These are phyloP conservation scores for Phymatotrichopsis omnivora DNA, from an alignment of 2,329 filamentous ascomycete species.

Conservation along the genomic window DNA sequence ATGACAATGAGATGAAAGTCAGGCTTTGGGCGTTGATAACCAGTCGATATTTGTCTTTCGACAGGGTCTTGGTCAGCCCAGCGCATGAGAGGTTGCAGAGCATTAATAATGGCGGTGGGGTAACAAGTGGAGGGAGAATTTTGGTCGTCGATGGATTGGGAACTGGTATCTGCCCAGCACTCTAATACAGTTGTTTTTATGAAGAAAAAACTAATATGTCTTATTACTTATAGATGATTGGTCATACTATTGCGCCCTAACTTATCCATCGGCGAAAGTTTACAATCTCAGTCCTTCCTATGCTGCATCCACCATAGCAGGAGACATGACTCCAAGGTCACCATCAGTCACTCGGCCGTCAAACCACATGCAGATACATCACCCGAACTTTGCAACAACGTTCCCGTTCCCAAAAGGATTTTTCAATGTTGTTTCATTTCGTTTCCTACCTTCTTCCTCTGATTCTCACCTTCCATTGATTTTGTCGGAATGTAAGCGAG, in stretches of 20 bases:
- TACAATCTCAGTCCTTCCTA: constrained; percentile 61
- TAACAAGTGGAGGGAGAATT: constrained; percentile 47
- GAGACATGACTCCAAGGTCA: constrained; percentile 35
- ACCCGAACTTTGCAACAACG: constrained; percentile 50
- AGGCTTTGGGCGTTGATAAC: constrained; percentile 73
- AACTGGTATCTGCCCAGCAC: constrained; percentile 42
- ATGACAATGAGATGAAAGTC: constrained; percentile 54
- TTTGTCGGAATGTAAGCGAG: constrained; percentile 63
- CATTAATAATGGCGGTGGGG: constrained; percentile 35
- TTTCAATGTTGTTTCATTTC: constrained; percentile 65
- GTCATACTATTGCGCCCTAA: constrained; percentile 77
- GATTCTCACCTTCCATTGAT: constrained; percentile 60
- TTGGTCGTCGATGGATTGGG: constrained; percentile 74
- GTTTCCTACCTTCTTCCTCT: constrained; percentile 61
- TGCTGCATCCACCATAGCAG: constrained; percentile 41
- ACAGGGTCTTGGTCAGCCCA: constrained; percentile 72
- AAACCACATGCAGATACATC: constrained; percentile 68
- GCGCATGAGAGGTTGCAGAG: constrained; percentile 59
- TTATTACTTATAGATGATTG: constrained; percentile 51
- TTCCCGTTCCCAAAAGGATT: constrained; percentile 69
- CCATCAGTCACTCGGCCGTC: constrained; percentile 45
- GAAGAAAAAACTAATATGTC: constrained; percentile 6
- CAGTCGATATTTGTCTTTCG: constrained; percentile 79
- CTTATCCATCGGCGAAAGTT: constrained; percentile 62
- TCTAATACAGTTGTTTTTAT: too few species aligned